Evolutionary conservation across 805 yeast species (phyloP).

Genomic region (Wickerhamiella brachini): DNA sequence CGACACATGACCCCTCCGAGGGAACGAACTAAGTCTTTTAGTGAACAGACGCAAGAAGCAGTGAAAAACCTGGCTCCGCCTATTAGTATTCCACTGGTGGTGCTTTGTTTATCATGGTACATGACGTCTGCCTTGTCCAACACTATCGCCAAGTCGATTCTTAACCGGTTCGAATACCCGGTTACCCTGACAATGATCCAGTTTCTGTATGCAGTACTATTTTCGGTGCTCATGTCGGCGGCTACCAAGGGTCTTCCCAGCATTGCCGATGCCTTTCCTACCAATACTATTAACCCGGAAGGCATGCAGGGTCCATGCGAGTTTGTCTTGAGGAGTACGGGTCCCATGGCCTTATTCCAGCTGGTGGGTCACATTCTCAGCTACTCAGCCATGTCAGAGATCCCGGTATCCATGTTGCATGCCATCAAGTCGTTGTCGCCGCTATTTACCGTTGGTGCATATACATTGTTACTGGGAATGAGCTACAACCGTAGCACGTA

Average conservation of each 20-base stretch:
- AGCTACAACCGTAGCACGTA: conserved; percentile 56
- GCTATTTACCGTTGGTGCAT: conserved; percentile 69
- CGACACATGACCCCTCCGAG: conserved; percentile 3
- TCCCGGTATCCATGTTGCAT: conserved; percentile 91
- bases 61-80: conserved; percentile 29
- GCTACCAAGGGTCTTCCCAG: conserved; percentile 24
- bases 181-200: conserved; percentile 83
- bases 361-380: conserved; percentile 82
- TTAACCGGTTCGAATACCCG: conserved; percentile 60
- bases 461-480: conserved; percentile 45
- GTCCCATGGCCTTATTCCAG: conserved; percentile 93
- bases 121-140: conserved; percentile 64
- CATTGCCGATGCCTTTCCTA: conserved; percentile 25
- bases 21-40: conserved; percentile 14
- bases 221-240: conserved; percentile 27
- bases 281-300: conserved; percentile 19
- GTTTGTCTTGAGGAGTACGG: conserved; percentile 31
- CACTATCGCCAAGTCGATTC: conserved; percentile 65
- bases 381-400: conserved; percentile 80
- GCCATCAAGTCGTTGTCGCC: conserved; percentile 90
- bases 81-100: conserved; percentile 31
- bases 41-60: conserved; percentile 24
- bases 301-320: conserved; percentile 19
- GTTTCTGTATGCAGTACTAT: conserved; percentile 53
- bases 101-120: conserved; percentile 68